Percentiles rank a stretch among this genome's conserved stretches.
Conservation (phyloP, 345 rosid species). For the Microthlaspi erraticum region DNA sequence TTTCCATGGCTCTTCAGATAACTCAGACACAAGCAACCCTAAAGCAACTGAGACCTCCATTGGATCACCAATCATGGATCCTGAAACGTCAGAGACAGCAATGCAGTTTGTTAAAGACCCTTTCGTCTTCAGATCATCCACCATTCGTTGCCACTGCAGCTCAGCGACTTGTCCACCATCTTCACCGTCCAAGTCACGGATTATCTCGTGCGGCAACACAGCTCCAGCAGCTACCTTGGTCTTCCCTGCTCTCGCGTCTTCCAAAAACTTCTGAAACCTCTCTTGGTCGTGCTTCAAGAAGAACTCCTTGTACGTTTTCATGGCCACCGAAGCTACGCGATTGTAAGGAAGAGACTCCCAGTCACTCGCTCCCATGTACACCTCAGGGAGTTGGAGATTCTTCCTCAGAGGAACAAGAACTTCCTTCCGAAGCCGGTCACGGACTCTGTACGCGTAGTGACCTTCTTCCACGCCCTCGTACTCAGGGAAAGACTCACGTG, state of each 20-base stretch:
- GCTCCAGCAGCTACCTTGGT: constrained; percentile 63
- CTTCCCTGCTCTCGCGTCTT: constrained; percentile 54
- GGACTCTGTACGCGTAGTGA: constrained; percentile 64
- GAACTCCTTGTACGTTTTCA: constrained; percentile 63
- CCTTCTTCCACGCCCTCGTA: constrained; percentile 66
- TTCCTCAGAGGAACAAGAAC: constrained; percentile 62
- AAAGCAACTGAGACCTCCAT: constrained; percentile 67
- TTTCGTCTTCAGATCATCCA: constrained; percentile 53
- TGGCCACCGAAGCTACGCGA: constrained; percentile 66
- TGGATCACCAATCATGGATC: constrained; percentile 53
- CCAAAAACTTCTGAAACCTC: constrained; percentile 53
- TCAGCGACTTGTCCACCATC: constrained; percentile 60
- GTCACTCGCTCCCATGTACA: constrained; percentile 55
- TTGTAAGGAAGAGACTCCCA: constrained; percentile 60
- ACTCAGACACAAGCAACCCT: constrained; percentile 57
- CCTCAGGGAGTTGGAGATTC: constrained; percentile 63
- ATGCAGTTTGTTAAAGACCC: constrained; percentile 60
- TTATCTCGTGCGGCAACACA: constrained; percentile 71
- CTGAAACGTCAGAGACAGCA: constrained; percentile 66
- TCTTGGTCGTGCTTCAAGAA: constrained; percentile 55
- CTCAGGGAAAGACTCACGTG: constrained; percentile 49
- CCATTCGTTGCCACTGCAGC: constrained; percentile 68
- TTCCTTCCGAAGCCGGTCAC: constrained; percentile 65
- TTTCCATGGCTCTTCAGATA: constrained; percentile 66
- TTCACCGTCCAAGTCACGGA: constrained; percentile 40